Evolutionary conservation across 2,329 filamentous ascomycete species (phyloP).

Genomic region (Hypoxylon sp.): DNA sequence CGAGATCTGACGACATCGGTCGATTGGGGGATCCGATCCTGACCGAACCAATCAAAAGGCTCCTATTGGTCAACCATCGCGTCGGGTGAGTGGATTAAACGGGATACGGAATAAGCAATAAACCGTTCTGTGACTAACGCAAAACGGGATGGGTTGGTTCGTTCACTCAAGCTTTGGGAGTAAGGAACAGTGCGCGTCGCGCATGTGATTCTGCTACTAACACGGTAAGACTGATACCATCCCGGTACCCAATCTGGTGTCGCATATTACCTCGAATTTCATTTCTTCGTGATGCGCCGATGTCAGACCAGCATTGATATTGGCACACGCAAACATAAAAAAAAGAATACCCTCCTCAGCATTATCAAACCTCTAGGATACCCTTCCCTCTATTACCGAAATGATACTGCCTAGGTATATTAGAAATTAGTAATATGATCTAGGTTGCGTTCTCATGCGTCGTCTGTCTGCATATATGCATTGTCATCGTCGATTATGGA

Average conservation of each 20-base stretch:
- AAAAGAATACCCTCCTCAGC: not conserved
- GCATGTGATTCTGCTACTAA: too few species aligned
- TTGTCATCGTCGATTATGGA: conserved; percentile 72
- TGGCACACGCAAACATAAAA: not conserved
- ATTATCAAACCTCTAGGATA: not conserved
- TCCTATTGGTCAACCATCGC: conserved; percentile 52
- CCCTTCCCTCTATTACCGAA: not conserved
- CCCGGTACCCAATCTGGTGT: too few species aligned
- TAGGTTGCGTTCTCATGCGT: conserved; percentile 9
- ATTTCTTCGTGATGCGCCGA: too few species aligned
- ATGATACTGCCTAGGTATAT: conserved; percentile 10
- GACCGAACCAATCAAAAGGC: conserved; percentile 58
- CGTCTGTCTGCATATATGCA: conserved; percentile 30
- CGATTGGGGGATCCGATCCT: conserved; percentile 52
- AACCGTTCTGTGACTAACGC: not conserved
- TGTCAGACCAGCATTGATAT: not conserved
- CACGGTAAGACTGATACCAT: too few species aligned
- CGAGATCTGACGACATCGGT: conserved; percentile 52
- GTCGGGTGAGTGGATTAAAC: conserved; percentile 14
- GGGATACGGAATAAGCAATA: conserved; percentile 6
- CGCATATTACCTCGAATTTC: too few species aligned
- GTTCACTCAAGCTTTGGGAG: too few species aligned
- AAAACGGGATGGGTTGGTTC: too few species aligned
- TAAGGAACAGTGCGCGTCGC: too few species aligned
- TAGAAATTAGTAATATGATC: conserved; percentile 14